phyloP scores from a whole-genome alignment of 164 flowering plant species.

The Liquidambar formosana region DNA sequence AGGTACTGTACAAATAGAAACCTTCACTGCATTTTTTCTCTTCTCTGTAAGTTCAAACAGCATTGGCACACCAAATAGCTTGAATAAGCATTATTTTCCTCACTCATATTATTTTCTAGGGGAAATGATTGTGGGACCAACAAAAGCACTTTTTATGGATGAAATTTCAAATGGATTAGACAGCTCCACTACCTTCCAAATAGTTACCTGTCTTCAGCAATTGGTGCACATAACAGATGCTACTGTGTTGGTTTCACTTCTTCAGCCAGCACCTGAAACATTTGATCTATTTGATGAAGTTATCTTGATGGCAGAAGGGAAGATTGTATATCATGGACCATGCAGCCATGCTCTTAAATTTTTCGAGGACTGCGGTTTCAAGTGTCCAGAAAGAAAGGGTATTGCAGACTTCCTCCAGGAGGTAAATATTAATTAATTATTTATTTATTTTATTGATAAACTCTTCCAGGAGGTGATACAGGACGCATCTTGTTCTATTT shows the following conservation, averaged over 20 bases:
- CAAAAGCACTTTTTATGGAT: slow-evolving; percentile 70
- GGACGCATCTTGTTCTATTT: not conserved
- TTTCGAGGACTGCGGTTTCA: slow-evolving; percentile 63
- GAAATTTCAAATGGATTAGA: slow-evolving; percentile 80
- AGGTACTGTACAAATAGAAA: slow-evolving; percentile 30
- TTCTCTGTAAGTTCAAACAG: too few relatives aligned
- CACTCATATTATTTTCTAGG: slow-evolving; percentile 33
- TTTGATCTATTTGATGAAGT: slow-evolving; percentile 77
- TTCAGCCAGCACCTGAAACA: slow-evolving; percentile 76
- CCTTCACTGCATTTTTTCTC: not conserved
- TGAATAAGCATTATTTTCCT: too few relatives aligned
- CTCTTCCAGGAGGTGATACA: slow-evolving; percentile 61
- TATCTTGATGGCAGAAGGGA: slow-evolving; percentile 68
- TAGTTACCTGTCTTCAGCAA: slow-evolving; percentile 56
- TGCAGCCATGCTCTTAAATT: slow-evolving; percentile 34
- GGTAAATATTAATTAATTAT: too few relatives aligned
- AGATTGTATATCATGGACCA: slow-evolving; percentile 74
- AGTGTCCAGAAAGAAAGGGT: slow-evolving; percentile 70
- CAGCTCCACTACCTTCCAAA: slow-evolving; percentile 74
- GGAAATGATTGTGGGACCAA: slow-evolving; percentile 76
- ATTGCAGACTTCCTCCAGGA: slow-evolving; percentile 71
- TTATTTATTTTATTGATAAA: too few relatives aligned
- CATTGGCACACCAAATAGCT: not conserved
- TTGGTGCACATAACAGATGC: slow-evolving; percentile 62
- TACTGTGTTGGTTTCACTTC: slow-evolving; percentile 58